Percentiles rank a stretch among this genome's conserved stretches.
Conservation (phyloP, 352 stramenopile genomes). For the Phytophthora boehmeriae region DNA sequence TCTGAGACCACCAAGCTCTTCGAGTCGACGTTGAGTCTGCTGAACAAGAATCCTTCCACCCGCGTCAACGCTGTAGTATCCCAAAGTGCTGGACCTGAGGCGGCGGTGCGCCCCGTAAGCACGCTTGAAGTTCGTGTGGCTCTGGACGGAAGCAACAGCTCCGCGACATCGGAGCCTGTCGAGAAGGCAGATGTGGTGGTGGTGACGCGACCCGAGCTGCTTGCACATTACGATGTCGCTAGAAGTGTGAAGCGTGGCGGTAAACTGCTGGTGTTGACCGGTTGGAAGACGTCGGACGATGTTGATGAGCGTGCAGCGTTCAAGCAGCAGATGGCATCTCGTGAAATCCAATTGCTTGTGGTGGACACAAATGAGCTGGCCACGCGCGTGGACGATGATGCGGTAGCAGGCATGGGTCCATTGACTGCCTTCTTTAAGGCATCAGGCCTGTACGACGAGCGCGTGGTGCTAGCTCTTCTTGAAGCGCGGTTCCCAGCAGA, state of each 20-base stretch:
- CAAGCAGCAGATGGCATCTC: constrained; percentile 62
- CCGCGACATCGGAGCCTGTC: constrained; percentile 49
- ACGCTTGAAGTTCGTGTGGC: constrained; percentile 66
- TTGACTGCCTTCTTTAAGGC: constrained; percentile 74
- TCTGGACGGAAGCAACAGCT: constrained; percentile 41
- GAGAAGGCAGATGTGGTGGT: constrained; percentile 68
- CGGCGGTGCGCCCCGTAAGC: constrained; percentile 38
- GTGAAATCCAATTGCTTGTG: constrained; percentile 51
- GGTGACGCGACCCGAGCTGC: constrained; percentile 50
- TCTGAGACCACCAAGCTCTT: constrained; percentile 41
- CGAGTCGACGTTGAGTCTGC: constrained; percentile 46
- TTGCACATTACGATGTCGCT: constrained; percentile 59
- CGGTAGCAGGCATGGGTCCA: constrained; percentile 48
- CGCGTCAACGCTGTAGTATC: constrained; percentile 66
- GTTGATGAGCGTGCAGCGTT: constrained; percentile 56
- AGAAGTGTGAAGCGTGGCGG: constrained; percentile 59
- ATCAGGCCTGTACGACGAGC: constrained; percentile 58
- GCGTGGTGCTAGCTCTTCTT: constrained; percentile 64
- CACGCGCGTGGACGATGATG: constrained; percentile 57
- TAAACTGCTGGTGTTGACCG: constrained; percentile 57
- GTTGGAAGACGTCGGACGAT: constrained; percentile 74
- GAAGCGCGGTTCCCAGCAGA: constrained; percentile 40
- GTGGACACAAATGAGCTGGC: constrained; percentile 61
- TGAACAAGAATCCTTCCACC: constrained; percentile 71
- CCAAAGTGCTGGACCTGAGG: constrained; percentile 42